Conservation (phyloP, 768 basidiomycete species). For the Hydnum rufescens region DNA sequence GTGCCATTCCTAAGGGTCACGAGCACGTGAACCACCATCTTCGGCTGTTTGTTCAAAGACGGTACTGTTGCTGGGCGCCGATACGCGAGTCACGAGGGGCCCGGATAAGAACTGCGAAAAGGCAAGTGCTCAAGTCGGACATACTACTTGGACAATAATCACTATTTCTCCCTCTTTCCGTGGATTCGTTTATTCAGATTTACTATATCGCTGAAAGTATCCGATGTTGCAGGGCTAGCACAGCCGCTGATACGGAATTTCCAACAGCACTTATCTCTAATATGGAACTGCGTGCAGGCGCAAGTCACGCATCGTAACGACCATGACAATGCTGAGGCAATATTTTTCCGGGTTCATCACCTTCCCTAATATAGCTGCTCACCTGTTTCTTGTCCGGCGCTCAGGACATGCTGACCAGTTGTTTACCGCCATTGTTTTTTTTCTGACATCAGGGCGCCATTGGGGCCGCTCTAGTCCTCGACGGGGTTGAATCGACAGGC, state of each 20-base stretch:
- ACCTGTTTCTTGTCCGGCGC: too few relatives aligned
- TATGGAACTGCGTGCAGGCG: conserved; percentile 86
- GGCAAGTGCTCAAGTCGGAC: conserved; percentile 26
- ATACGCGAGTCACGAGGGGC: conserved; percentile 89
- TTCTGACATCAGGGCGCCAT: conserved; percentile 77
- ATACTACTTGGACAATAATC: not conserved
- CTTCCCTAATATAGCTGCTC: too few relatives aligned
- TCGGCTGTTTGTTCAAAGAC: conserved; percentile 81
- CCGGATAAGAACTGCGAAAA: conserved; percentile 99
- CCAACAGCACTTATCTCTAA: conserved; percentile 90
- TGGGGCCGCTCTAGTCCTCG: conserved; percentile 89
- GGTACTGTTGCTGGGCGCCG: conserved; percentile 90
- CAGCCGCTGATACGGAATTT: conserved; percentile 94
- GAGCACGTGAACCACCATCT: conserved; percentile 93
- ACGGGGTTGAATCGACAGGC: conserved; percentile 87
- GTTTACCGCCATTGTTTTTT: too few relatives aligned
- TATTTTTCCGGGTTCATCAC: conserved; percentile 66
- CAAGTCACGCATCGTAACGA: conserved; percentile 85
- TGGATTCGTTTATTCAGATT: conserved; percentile 37
- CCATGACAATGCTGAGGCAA: conserved; percentile 98
- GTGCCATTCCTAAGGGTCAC: conserved; percentile 63
- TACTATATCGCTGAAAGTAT: conserved; percentile 93
- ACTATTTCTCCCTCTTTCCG: not conserved
- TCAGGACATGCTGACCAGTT: too few relatives aligned
- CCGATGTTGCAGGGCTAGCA: conserved; percentile 94